These are phyloP conservation scores for Scheffersomyces ergatensis DNA, from an alignment of 805 yeast genomes.

Conservation along the genomic window DNA sequence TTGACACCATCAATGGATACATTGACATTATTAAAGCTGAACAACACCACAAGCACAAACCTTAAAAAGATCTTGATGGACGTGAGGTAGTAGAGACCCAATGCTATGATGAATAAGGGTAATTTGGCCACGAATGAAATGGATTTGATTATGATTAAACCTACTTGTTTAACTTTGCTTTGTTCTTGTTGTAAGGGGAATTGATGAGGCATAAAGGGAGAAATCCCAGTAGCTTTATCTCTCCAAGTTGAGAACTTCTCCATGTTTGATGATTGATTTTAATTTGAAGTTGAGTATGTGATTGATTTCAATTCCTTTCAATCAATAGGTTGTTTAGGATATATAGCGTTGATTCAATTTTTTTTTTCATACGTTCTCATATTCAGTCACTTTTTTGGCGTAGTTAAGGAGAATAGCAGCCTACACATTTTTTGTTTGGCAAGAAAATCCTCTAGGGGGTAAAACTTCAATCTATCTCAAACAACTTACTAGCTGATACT, in stretches of 20 bases:
- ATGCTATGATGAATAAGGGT: conserved; percentile 23
- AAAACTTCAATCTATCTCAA: no score
- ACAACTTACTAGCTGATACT: no score
- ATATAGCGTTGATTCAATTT: no score
- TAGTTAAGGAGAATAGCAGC: no score
- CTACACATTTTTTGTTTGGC: no score
- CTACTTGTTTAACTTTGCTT: neutral
- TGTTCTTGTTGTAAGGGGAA: conserved; percentile 5
- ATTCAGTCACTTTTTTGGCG: no score
- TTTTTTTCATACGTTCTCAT: no score
- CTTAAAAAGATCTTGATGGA: conserved; percentile 17
- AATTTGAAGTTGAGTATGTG: no score
- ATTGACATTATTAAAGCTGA: conserved; percentile 37
- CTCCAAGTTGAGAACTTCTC: conserved; percentile 83
- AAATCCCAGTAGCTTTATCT: conserved; percentile 90
- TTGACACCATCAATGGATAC: conserved; percentile 51
- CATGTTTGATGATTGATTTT: no score
- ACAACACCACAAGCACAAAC: conserved; percentile 18
- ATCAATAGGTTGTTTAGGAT: no score
- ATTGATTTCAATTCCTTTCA: no score
- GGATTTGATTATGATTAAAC: neutral
- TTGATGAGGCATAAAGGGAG: conserved; percentile 70
- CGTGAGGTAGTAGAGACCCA: conserved; percentile 10
- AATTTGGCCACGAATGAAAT: conserved; percentile 22
- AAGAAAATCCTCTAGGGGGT: no score